Evolutionary conservation across 208 protist genomes (phyloP), one percentile per base, ranked within the genome.

Genomic region (Crithidia bombi): DNA sequence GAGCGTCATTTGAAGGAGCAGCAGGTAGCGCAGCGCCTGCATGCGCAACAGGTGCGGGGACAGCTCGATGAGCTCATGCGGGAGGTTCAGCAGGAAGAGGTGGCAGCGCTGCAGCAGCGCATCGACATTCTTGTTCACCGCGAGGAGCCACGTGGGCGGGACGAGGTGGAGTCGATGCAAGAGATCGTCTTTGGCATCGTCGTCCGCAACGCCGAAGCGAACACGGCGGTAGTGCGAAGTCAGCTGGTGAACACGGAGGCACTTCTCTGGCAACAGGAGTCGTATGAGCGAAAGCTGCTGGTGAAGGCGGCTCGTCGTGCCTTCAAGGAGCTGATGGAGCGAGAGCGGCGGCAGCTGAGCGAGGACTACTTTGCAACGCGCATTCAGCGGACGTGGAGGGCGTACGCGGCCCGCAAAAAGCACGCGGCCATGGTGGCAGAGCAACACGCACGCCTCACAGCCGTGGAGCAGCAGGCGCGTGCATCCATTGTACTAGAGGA

Each of bases 211-310:
- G 70, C 54, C 12, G 56, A 70, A 35, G 44, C 64, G 1, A 46
- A 70, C 3, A 35, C 61, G 55, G 46, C 54, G 3, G 63, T 57
- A 3, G 46, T 76, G 47, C 54, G 62, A 21, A 21, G 46, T 1
- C 33, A 59, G 21, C 23, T 65, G 10, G 56, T 65, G 17, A 76
- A 69, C 49, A 39, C 44, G 26, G 49, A 82, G 41, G 71, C 78
- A n/a, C 73, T 82, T 0, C 36, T 90, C 15, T 80, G 70, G 70
- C 78, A 85, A 55, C 47, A 81, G 30, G 81, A 87, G 58, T 80
- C 65, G 19, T 80, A 85, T 56, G 81, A 79, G 66, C 74, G 81
- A n/a, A 63, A 83, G 43, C 23, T 58, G 26, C 58, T 85, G 21
- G 56, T 33, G 51, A 54, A 65, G 36, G 69, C 73, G 57, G 79